Conservation (phyloP, 2,329 filamentous ascomycete species). For the Magnaporthales sp. region DNA sequence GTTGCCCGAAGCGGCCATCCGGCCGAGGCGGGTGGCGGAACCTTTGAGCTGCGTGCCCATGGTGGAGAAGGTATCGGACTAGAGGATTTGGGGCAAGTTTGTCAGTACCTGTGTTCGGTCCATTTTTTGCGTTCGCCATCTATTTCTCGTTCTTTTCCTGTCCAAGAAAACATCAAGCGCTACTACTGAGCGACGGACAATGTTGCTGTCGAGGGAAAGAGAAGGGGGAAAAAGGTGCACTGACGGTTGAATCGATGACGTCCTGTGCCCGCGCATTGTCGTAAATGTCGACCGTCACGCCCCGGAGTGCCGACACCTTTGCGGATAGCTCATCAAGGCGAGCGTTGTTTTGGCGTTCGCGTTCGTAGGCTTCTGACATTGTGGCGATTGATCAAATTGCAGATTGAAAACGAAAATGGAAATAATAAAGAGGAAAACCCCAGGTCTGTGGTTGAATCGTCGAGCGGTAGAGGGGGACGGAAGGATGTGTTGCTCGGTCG, state of each 20-base stretch:
- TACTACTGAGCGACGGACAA: neutral
- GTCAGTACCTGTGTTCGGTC: neutral
- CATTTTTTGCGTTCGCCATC: neutral
- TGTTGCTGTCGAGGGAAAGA: neutral
- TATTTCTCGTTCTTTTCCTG: neutral
- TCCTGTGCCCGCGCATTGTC: slow-evolving; percentile 85
- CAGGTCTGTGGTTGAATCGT: neutral
- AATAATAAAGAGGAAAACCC: neutral
- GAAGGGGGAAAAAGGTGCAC: neutral
- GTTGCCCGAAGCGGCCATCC: slow-evolving; percentile 88
- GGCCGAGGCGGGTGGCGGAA: slow-evolving; percentile 69
- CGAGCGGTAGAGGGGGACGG: neutral
- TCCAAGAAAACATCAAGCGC: no score
- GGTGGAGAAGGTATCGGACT: slow-evolving; percentile 86
- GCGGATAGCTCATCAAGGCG: slow-evolving; percentile 83
- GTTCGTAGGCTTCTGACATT: slow-evolving; percentile 73
- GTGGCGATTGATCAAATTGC: slow-evolving; percentile 10
- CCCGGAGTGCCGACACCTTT: slow-evolving; percentile 86
- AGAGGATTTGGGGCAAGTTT: neutral
- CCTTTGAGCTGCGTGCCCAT: slow-evolving; percentile 78
- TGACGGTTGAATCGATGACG: slow-evolving; percentile 78
- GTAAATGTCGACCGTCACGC: slow-evolving; percentile 96
- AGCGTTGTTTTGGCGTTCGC: slow-evolving; percentile 86
- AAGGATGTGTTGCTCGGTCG: neutral
- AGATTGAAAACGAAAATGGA: neutral